Evolutionary conservation across 805 yeast genomes (phyloP).

Genomic region (Myxozyma nipponensis): DNA sequence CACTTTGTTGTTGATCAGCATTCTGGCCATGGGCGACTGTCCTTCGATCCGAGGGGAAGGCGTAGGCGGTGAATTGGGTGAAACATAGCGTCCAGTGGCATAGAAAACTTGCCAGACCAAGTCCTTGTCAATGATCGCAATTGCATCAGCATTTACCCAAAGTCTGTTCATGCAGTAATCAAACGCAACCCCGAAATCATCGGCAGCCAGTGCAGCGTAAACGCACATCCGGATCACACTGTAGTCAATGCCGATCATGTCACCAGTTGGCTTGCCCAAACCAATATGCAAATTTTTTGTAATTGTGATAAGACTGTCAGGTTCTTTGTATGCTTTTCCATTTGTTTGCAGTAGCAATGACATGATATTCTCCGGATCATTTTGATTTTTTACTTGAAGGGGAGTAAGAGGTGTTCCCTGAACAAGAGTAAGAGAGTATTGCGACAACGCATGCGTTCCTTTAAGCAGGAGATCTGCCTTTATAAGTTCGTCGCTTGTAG

Average conservation of each 20-base stretch:
- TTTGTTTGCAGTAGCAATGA: slow-evolving; percentile 35
- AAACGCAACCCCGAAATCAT: slow-evolving; percentile 59
- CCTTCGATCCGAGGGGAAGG: slow-evolving; percentile 11
- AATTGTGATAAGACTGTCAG: slow-evolving; percentile 28
- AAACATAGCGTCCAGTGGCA: slow-evolving; percentile 62
- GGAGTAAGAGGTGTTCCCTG: slow-evolving; percentile 34
- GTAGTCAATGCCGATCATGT: slow-evolving; percentile 10
- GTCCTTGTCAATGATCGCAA: slow-evolving; percentile 34
- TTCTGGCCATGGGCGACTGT: slow-evolving; percentile 5
- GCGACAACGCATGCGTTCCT: slow-evolving; percentile 33
- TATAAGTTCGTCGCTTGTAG: slow-evolving; percentile 13
- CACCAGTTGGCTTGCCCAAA: slow-evolving; percentile 3
- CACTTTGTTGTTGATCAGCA: slow-evolving; percentile 40
- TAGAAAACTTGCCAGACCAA: slow-evolving; percentile 65
- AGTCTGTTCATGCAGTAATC: slow-evolving; percentile 33
- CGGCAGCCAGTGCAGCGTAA: slow-evolving; percentile 60
- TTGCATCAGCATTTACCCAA: slow-evolving; percentile 15
- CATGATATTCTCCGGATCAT: slow-evolving; percentile 32
- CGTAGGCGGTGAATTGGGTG: slow-evolving; percentile 40
- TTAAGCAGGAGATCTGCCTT: slow-evolving; percentile 29
- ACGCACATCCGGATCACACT: slow-evolving; percentile 46
- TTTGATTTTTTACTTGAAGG: slow-evolving; percentile 28
- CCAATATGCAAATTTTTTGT: slow-evolving; percentile 14
- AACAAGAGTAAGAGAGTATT: slow-evolving; percentile 32
- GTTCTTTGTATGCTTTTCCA: slow-evolving; percentile 33